Base-by-base conservation (phyloP, 495 filamentous ascomycete genomes). In the Aspergillus nanangensis region DNA sequence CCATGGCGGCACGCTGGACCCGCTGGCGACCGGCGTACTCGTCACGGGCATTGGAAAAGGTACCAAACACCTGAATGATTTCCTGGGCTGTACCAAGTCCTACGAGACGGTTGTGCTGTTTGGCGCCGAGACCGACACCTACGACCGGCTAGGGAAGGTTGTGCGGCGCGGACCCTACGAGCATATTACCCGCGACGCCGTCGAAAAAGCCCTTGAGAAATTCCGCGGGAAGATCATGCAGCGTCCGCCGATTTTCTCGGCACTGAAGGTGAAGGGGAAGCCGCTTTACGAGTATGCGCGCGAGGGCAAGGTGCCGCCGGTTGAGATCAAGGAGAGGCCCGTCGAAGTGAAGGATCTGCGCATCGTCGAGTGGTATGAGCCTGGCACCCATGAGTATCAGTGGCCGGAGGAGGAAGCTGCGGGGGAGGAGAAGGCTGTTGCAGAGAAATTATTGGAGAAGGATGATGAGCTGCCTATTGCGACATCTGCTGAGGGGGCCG, bases 1-100 rank as follows among this genome's bases (percentile, higher is more conserved):
- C 15, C 93, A 99, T 69, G 93, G 94, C 25, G 93, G 93, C 24
- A 99, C 93, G 0, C 77, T 99, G 3, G 93, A 99, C 56, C 93
- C 93, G 3, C 78, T 96, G 51, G 93, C 93, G 11, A 95, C 88
- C 1, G 93, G 93, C 19, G 88, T 99, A 9, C 74, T 99, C 41
- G 86, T 96, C 37, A 70, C 88, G 2, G 94, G 91, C 27, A 78
- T 96, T 8, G 92, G 90, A 15, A 81, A 79, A 42, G 94, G 90
- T 11, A 99, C 94, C 10, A 97, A 96, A 62, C 63, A 71, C 4
- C 76, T 99, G 3, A 69, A 78, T 40, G 58, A 77, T 11, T 96
- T 96, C 55, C 67, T 99, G 23, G 71, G 71, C 19, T 96, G 93
- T 67, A 94, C 86, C 19, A 99, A 99, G 71, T 82, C 79, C 2